These are phyloP conservation scores for Rhipidocladum racemiflorum DNA, from an alignment of 176 grass and related monocot species.

Conservation along the genomic window DNA sequence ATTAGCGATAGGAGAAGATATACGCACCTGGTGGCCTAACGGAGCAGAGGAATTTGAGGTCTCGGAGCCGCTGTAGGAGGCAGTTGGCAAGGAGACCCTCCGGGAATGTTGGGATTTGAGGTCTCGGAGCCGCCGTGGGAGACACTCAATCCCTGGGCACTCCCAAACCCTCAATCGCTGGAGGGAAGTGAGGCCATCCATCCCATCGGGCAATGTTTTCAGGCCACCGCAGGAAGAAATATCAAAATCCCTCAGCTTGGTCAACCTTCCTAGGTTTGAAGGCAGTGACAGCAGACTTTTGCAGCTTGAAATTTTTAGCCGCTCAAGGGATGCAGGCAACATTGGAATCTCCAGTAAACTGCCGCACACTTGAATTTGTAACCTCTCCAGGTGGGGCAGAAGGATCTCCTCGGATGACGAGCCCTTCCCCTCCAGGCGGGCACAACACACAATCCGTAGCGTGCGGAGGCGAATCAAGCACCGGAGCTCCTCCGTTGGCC, in stretches of 20 bases:
- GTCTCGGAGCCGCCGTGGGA: too few relatives aligned
- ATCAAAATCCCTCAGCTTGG: fast-evolving
- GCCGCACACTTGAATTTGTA: fast-evolving
- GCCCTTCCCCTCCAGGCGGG: neutral
- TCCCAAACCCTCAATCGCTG: too few relatives aligned
- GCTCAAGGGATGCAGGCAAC: neutral
- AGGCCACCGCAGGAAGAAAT: fast-evolving
- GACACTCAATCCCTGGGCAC: too few relatives aligned
- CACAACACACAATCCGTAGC: fast-evolving
- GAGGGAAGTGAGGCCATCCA: slow-evolving; percentile 15
- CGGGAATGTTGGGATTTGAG: too few relatives aligned
- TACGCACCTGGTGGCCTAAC: too few relatives aligned
- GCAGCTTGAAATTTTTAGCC: fast-evolving
- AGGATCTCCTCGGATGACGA: neutral
- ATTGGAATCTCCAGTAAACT: neutral
- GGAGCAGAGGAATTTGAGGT: too few relatives aligned
- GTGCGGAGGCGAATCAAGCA: neutral
- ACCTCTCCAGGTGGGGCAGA: neutral
- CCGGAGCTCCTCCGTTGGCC: neutral
- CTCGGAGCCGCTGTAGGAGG: too few relatives aligned
- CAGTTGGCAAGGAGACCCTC: too few relatives aligned
- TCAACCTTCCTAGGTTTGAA: neutral
- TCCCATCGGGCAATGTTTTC: neutral
- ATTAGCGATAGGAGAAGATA: too few relatives aligned
- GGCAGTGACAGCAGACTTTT: neutral